Conservation (phyloP, 306 rosid genomes). For the Abrus precatorius region DNA sequence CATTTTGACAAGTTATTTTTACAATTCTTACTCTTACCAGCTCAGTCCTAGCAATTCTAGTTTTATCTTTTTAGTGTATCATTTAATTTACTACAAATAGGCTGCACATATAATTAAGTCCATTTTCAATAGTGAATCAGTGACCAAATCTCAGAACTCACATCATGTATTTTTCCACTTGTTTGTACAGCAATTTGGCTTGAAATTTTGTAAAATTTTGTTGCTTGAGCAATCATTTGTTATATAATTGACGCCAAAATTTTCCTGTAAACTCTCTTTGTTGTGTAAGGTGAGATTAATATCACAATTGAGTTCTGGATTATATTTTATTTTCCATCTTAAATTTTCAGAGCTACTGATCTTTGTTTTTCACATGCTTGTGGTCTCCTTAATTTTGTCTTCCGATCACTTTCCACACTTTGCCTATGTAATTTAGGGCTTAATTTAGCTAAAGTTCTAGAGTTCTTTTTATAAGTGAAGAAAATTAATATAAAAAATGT, state of each 20-base stretch:
- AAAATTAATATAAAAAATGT: no score
- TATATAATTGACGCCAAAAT: conserved; percentile 16
- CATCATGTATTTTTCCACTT: conserved; percentile 12
- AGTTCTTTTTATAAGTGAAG: no score
- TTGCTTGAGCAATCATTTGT: conserved; percentile 44
- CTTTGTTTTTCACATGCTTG: no score
- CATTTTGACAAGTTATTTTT: conserved; percentile 57
- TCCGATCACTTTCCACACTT: no score
- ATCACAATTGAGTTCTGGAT: conserved; percentile 1
- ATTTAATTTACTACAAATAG: conserved; percentile 45
- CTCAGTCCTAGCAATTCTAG: conserved; percentile 41
- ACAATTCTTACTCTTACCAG: conserved; percentile 14
- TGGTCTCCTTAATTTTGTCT: no score
- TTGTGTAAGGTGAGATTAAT: conserved; percentile 29
- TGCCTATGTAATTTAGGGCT: no score
- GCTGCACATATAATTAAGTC: conserved; percentile 51
- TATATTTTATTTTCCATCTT: not conserved
- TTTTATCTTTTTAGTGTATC: conserved; percentile 41
- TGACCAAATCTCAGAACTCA: conserved; percentile 37
- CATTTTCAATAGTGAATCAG: conserved; percentile 39
- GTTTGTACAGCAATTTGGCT: conserved; percentile 48
- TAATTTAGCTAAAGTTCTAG: no score
- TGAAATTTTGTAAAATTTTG: conserved; percentile 44
- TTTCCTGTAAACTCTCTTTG: conserved; percentile 14
- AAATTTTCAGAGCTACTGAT: not conserved